Percentiles rank a stretch among this genome's conserved stretches.
phyloP scores from a whole-genome alignment of 352 stramenopile genomes.

The Pythium dissotocum region DNA sequence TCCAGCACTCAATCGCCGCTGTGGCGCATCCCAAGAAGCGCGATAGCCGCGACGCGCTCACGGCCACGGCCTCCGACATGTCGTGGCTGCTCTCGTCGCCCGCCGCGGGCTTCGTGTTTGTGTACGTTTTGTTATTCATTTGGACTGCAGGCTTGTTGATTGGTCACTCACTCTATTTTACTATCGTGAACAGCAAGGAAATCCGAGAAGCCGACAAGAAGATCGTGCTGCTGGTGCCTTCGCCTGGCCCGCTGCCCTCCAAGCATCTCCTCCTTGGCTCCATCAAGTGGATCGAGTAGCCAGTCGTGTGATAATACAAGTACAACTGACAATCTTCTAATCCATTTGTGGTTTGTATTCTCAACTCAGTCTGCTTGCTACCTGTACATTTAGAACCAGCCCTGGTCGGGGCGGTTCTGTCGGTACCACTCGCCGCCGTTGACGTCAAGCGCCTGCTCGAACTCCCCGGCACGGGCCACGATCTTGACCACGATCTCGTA shows the following conservation, averaged over 20 bases:
- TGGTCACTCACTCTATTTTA: not conserved
- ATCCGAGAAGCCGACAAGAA: constrained; percentile 75
- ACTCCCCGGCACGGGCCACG: constrained; percentile 80
- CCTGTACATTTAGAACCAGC: constrained; percentile 40
- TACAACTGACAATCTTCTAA: not conserved
- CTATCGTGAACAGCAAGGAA: constrained; percentile 52
- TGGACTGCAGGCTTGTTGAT: not conserved
- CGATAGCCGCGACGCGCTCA: constrained; percentile 35
- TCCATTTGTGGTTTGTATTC: not conserved
- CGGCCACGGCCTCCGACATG: constrained; percentile 46
- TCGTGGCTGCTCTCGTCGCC: constrained; percentile 63
- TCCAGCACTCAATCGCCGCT: constrained; percentile 72
- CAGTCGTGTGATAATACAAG: not conserved
- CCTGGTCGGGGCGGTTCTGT: constrained; percentile 69
- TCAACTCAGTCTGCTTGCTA: not conserved
- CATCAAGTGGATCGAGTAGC: constrained; percentile 86
- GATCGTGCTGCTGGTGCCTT: constrained; percentile 83
- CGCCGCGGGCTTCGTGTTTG: constrained; percentile 80
- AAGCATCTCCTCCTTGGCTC: constrained; percentile 78
- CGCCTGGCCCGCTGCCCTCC: constrained; percentile 73
- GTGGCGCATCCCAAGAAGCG: constrained; percentile 51
- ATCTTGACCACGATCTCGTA: constrained; percentile 86
- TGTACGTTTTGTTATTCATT: constrained; percentile 46
- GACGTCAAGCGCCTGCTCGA: constrained; percentile 82
- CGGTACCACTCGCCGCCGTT: constrained; percentile 86